These are phyloP conservation scores for Misopates orontium DNA, from an alignment of 257 asterid species.

Conservation along the genomic window DNA sequence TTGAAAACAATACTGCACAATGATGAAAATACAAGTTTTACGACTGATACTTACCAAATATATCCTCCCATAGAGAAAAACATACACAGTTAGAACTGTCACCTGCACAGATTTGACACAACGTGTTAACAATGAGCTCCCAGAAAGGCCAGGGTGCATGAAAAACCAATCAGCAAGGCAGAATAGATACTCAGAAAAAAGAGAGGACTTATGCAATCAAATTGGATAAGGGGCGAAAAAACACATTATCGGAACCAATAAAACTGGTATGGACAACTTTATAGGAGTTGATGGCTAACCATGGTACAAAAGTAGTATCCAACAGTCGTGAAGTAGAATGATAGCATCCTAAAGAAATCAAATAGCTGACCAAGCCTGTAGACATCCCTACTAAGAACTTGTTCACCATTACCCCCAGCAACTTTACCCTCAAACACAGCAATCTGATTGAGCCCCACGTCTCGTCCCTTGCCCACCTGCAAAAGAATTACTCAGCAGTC, in stretches of 20 bases:
- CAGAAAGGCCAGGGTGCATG: constrained; percentile 17
- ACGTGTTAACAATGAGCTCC: constrained; percentile 13
- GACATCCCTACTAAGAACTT: constrained; percentile 95
- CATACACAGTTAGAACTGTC: constrained; percentile 85
- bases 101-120: constrained; percentile 57
- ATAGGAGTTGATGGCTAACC: constrained; percentile 51
- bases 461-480: constrained; percentile 98
- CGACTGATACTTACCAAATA: constrained; percentile 68
- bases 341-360: constrained; percentile 95
- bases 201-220: constrained; percentile 15
- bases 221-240: constrained; percentile 2
- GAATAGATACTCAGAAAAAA: not conserved
- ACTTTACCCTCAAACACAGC: constrained; percentile 99
- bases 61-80: constrained; percentile 92
- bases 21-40: constrained; percentile 14
- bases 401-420: constrained; percentile 99
- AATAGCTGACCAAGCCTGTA: constrained; percentile 98
- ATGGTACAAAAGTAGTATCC: constrained; percentile 96
- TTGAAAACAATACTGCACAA: constrained; percentile 8
- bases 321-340: constrained; percentile 96
- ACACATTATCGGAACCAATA: constrained; percentile 10
- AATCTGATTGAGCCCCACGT: constrained; percentile 97
- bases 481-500: constrained; percentile 30
- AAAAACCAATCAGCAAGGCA: constrained; percentile 12
- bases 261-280: constrained; percentile 17